A percentile compares a stretch with the other conserved stretches of the same genome.
These are phyloP conservation scores for Panellus pusillus DNA, from an alignment of 768 basidiomycete species.

Conservation along the genomic window DNA sequence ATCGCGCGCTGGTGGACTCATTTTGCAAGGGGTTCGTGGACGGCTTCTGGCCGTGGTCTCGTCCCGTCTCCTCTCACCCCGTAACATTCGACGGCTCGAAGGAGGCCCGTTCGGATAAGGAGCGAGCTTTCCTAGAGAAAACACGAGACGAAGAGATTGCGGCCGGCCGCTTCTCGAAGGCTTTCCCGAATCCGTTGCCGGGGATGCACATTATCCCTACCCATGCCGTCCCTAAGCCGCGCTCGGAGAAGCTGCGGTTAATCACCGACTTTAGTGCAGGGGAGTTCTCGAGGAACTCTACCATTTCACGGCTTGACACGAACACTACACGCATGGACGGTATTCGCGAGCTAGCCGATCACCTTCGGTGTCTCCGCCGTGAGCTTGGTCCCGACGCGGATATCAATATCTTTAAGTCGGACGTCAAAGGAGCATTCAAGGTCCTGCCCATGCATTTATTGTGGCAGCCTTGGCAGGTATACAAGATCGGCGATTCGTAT, in stretches of 20 bases:
- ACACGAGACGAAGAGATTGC: background rate
- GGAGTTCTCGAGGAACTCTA: conserved; percentile 27
- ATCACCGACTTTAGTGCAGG: conserved; percentile 39
- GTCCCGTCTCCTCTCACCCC: background rate
- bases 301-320: conserved; percentile 15
- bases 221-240: too few species aligned
- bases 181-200: conserved; percentile 17
- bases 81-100: background rate
- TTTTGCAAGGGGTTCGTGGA: background rate
- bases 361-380: background rate
- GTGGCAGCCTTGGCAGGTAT: conserved; percentile 41
- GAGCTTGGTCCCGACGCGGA: background rate
- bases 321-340: conserved; percentile 21
- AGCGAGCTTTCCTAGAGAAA: background rate
- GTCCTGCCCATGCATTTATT: conserved; percentile 35
- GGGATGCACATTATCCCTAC: conserved; percentile 42
- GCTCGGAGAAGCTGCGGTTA: conserved; percentile 31
- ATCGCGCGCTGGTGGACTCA: background rate
- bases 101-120: too few species aligned
- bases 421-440: conserved; percentile 36
- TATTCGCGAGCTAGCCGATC: conserved; percentile 12
- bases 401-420: conserved; percentile 33
- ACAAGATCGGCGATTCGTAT: conserved; percentile 16
- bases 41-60: background rate
- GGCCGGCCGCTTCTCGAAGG: background rate